Base-by-base conservation (phyloP, 371 early-diverging fungal genomes). In the Dipsacomyces acuminosporus region DNA sequence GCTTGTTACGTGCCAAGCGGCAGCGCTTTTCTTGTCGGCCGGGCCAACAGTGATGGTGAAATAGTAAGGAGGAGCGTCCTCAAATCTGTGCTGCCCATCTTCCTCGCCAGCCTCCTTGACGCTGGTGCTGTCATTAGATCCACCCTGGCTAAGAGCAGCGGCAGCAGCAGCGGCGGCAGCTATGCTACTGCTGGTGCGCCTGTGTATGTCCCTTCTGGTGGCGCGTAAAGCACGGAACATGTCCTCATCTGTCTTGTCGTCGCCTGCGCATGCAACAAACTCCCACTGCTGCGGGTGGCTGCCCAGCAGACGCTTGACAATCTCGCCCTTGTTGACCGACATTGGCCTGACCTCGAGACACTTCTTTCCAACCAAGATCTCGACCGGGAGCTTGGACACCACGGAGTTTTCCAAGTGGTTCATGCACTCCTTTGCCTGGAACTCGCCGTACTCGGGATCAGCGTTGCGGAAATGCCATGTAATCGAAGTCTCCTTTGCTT, bases 221-320 rank as follows among this genome's bases (percentile, higher is more conserved):
- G 46, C 80, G 41, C 75, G 78, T 41, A 89, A 58, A 0, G 80
- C 84, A 19, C 85, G 80, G 73, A 88, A 89, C 96, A 97, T 96
- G 64, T 96, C 97, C 66, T 96, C 96, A 64, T 98, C 97, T 1
- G 98, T 96, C 69, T 87, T 83, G 69, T 96, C 96, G 65, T 97
- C 96, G 15, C 98, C 96, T 18, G 90, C 94, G 65, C 96, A 94
- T 41, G 91, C 78, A n/a, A 92, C 80, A 74, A 96, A 94, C 58
- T 90, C 91, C 30, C 83, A 82, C 44, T 83, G 57, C 47, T 67
- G 58, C 8, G 63, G 63, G 24, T 51, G 44, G 11, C 49, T 45
- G 14, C 67, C 67, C 54, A 67, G 43, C 25, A 97, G 72, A 7
- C 90, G 81, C 61, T 91, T 91, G 53, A 96, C 87, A 54, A 96